Conservation (phyloP, 106 monocot genomes). For the Xerophyta viscosa region DNA sequence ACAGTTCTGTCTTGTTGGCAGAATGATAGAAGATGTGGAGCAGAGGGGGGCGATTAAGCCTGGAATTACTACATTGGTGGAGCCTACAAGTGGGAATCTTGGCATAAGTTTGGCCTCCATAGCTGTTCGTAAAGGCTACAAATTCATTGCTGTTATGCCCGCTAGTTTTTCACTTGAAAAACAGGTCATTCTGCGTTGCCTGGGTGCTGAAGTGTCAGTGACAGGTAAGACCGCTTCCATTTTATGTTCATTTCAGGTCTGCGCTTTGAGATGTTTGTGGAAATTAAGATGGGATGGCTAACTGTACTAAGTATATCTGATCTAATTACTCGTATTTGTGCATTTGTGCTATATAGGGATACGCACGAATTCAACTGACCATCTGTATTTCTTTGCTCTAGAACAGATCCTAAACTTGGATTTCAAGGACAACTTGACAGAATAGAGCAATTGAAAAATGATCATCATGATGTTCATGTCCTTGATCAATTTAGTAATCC, state of each 20-base stretch:
- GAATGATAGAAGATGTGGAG: constrained; percentile 95
- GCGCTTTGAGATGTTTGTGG: too few relatives aligned
- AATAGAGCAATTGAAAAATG: constrained; percentile 37
- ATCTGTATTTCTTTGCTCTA: neutral
- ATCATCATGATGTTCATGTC: constrained; percentile 41
- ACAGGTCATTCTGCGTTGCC: constrained; percentile 48
- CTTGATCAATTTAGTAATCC: constrained; percentile 72
- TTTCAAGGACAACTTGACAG: constrained; percentile 41
- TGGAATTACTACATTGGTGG: constrained; percentile 57
- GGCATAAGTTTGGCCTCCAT: constrained; percentile 56
- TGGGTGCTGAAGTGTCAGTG: constrained; percentile 63
- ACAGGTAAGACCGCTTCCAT: constrained; percentile 30
- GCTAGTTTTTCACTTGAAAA: constrained; percentile 52
- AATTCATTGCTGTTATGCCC: constrained; percentile 65
- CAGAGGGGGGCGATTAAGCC: constrained; percentile 69
- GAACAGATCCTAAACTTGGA: constrained; percentile 50
- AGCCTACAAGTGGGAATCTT: constrained; percentile 75
- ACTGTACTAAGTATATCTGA: too few relatives aligned
- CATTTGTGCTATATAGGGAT: too few relatives aligned
- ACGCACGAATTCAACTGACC: too few relatives aligned
- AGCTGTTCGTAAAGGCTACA: constrained; percentile 67
- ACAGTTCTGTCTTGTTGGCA: too few relatives aligned
- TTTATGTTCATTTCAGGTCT: too few relatives aligned
- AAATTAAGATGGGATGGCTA: too few relatives aligned
- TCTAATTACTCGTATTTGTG: too few relatives aligned